A percentile compares a stretch with the other conserved stretches of the same genome.
These are phyloP conservation scores for Solanum piurae DNA, from an alignment of 257 asterid species.

Conservation along the genomic window DNA sequence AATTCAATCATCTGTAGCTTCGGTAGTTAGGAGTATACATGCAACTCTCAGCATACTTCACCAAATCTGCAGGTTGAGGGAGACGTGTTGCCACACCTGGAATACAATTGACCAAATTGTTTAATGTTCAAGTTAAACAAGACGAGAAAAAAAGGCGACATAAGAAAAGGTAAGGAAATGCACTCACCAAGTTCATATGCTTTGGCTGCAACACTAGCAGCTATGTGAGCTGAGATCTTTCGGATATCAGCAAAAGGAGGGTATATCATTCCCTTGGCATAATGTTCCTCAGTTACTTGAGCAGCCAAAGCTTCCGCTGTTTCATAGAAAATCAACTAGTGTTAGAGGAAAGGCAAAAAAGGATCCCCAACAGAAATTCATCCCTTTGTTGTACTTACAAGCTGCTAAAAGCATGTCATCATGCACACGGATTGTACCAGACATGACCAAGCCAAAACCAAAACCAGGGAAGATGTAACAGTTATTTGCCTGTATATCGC, in stretches of 20 bases:
- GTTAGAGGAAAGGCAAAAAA: background rate
- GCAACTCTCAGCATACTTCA: constrained; percentile 94
- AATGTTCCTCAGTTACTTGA: constrained; percentile 85
- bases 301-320: constrained; percentile 98
- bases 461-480: constrained; percentile 95
- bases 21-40: constrained; percentile 93
- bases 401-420: constrained; percentile 99
- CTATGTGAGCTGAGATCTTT: constrained; percentile 87
- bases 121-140: background rate
- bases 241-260: constrained; percentile 76
- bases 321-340: background rate
- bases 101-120: background rate
- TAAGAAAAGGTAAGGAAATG: background rate
- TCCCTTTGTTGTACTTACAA: constrained; percentile 40
- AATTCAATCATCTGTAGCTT: constrained; percentile 44
- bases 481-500: constrained; percentile 68
- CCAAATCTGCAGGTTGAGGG: constrained; percentile 78
- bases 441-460: constrained; percentile 87
- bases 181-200: constrained; percentile 89
- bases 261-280: constrained; percentile 84
- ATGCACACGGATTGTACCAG: constrained; percentile 92
- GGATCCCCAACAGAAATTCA: background rate
- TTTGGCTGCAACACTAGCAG: constrained; percentile 95
- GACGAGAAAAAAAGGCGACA: background rate
- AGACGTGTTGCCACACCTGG: constrained; percentile 85